Base-by-base conservation (phyloP, 1,284 basidiomycete genomes). In the Puccinia triticina region DNA sequence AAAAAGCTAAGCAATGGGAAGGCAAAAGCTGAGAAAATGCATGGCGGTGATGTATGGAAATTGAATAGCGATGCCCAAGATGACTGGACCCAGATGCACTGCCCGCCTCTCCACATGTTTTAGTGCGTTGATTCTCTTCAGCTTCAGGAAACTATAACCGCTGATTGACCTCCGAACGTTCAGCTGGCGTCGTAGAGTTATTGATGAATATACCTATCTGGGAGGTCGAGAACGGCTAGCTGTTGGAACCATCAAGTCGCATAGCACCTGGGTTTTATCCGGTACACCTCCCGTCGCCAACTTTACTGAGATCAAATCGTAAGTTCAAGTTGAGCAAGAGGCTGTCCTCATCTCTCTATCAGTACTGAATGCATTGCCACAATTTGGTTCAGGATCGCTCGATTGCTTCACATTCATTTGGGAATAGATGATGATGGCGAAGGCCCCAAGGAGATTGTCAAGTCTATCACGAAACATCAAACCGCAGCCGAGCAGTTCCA, bases 171-270 rank as follows among this genome's bases (percentile, higher is more conserved):
- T 74, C 55, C 69, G 40, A 77, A 43, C 32, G 29, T 18, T 21
- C 83, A 88, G 87, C 10, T 96, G 93, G 87, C 89, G 93, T 10
- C 92, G 95, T 2, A 91, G 94, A 72, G 92, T 97, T 75, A 92
- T 97, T 69, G 96, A 98, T 88, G 95, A 98, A 87, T 98, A 96
- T 87, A 96, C 95, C 0, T 98, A 98, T 86, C 90, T 96, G 21
- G 91, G 93, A 53, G 94, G 93, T 77, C 92, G 93, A 85, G 90
- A 92, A 11, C 92, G 94, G 80, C 89, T 93, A 0, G 90, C 95
- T 84, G 90, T 96, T 43, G 93, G 93, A 2, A 91, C 90, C 57
- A 87, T 96, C 34, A 90, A 91, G 34, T 92, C 94, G 0, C 91
- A 92, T 82, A 90, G 93, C 83, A 92, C 92, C 80, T 98, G 95